Evolutionary conservation across 108 stramenopile species (phyloP), one percentile per base, ranked within the genome.

Genomic region (Skeletonema potamos): DNA sequence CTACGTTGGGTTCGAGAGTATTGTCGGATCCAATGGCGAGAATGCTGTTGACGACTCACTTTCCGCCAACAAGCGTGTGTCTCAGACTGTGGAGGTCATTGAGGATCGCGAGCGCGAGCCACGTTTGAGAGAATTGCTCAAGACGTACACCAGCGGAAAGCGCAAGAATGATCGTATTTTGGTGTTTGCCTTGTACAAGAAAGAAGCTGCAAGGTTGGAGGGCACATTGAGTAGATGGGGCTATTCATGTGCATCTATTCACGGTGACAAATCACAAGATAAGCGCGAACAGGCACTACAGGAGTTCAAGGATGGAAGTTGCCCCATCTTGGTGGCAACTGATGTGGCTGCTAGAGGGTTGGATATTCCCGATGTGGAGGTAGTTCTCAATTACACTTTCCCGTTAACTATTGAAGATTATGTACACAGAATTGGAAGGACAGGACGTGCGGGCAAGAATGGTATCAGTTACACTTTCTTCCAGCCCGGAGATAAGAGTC

Each of bases 261-360:
- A 99, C 84, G 99, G 99, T 13, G 97, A 99, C 84, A 98, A 97
- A 78, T 68, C 82, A 33, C 99, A 99, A 79, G 84, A 70, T 20
- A 92, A 89, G 20, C 94, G 99, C 30, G 95, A 91, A 20, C 64
- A 74, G 26, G 98, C 98, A 0, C 70, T 99, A 39, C 69, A 77
- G 6, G 91, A 96, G 29, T 99, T 99, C 86, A 96, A 97, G 75
- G 79, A 78, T 65, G 93, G 96, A 12, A 70, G 46, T 2, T 85
- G 84, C 71, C 96, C 97, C 18, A 85, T 99, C 34, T 73, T 99
- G 70, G 89, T 99, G 0, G 99, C 98, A 8, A 99, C 99, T 0
- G 99, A 97, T 72, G 95, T 99, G 32, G 99, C 99, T 13, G 98
- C 99, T 1, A 85, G 98, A 28, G 99, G 99, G 5, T 75, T 99